A percentile compares a stretch with the other conserved stretches of the same genome.
These are phyloP conservation scores for Nephelium lappaceum DNA, from an alignment of 345 rosid species.

Conservation along the genomic window DNA sequence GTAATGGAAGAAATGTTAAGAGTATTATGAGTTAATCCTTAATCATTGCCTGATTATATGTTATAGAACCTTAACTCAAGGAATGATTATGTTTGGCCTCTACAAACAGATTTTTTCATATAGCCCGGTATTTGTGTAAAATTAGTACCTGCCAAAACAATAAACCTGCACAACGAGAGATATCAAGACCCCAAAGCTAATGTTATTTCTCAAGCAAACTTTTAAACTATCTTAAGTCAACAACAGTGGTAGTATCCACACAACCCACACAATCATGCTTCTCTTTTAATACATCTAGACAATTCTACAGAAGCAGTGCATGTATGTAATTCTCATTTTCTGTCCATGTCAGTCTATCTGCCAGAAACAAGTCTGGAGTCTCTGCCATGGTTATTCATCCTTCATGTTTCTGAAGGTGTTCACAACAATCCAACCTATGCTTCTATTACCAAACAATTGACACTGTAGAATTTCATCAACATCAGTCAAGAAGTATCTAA, in stretches of 20 bases:
- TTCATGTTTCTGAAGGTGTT: background rate
- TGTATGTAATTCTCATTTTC: background rate
- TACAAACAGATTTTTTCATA: too few species aligned
- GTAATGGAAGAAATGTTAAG: too few species aligned
- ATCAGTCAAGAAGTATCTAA: constrained; percentile 28
- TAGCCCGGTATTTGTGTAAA: too few species aligned
- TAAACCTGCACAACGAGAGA: too few species aligned
- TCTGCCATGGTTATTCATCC: background rate
- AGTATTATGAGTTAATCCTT: too few species aligned
- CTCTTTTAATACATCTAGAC: background rate
- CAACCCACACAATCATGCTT: background rate
- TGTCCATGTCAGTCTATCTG: background rate
- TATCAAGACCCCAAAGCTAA: too few species aligned
- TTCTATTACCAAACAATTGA: background rate
- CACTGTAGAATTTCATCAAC: background rate
- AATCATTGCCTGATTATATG: too few species aligned
- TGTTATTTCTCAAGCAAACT: too few species aligned
- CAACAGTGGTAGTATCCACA: background rate
- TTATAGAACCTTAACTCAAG: too few species aligned
- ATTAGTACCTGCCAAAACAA: too few species aligned
- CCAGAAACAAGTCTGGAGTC: background rate
- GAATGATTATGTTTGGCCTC: too few species aligned
- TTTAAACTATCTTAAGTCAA: too few species aligned
- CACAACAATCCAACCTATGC: background rate
- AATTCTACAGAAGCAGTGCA: background rate